Evolutionary conservation across 192 early-diverging fungal species (phyloP), one percentile per base, ranked within the genome.

Genomic region (Coemansia sp.): DNA sequence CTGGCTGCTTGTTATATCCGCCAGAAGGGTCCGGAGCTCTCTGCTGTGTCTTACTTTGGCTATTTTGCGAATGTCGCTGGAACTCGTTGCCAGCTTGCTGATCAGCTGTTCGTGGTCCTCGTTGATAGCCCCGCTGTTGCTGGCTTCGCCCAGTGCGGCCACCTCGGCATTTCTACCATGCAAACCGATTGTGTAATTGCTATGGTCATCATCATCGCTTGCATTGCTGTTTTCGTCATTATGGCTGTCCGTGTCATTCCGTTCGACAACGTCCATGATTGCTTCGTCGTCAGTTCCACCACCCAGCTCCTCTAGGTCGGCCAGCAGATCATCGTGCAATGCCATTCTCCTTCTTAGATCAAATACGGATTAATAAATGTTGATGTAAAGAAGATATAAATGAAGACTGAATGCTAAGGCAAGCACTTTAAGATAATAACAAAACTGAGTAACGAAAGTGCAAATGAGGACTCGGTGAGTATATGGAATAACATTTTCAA

Each of bases 261-360:
- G 7, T 22, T 55, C 5, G 41, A 32, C 49, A n/a, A 66, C 75
- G n/a, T 81, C 46, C 19, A 58, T 54, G 10, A 60, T 22, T 41
- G 9, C 39, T 5, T 68, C 76, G 17, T 79, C 84, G 14, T 72
- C 75, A 10, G 84, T 80, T 16, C 86, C 86, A 22, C 81, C 87
- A 25, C 80, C 86, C 45, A 87, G 81, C 45, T 92, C 91, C 50
- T 95, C 92, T 32, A 95, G 86, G 66, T 98, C 96, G n/a, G 90
- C 89, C 17, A 93, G 83, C 37, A 97, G 77, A 71, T 95, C 94
- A 63, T 95, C 91, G 44, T 93, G 91, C 68, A 94, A 83, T 55
- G 89, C 80, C 90, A 91, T 91, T 20, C 25, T 54, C 19, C 5
- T n/a, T n/a, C n/a, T 0, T 32, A 32, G 0, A 32, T 32, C 32